These are phyloP conservation scores for Exsudoporus floridanus DNA, from an alignment of 1,284 basidiomycete genomes.

Conservation along the genomic window DNA sequence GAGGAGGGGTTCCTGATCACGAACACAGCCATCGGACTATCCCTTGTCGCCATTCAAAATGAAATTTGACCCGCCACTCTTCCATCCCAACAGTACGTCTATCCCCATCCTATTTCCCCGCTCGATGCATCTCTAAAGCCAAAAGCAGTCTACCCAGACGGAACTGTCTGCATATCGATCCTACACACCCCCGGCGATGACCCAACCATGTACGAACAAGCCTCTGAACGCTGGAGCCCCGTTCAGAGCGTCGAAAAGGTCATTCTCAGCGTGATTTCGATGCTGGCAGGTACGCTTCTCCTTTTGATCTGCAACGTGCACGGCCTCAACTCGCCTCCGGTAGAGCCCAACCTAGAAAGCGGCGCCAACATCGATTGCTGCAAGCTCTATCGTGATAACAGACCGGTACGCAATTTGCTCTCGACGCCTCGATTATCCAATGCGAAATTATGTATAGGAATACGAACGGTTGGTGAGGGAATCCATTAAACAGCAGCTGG, in stretches of 20 bases:
- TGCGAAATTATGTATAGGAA: conserved; percentile 41
- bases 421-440: neutral
- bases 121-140: too few relatives aligned
- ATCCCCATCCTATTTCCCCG: neutral
- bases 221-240: conserved; percentile 97
- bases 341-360: conserved; percentile 98
- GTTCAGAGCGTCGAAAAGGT: conserved; percentile 98
- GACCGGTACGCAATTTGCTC: conserved; percentile 39
- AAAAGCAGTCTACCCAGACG: conserved; percentile 75
- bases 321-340: neutral
- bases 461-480: conserved; percentile 72
- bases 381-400: conserved; percentile 91
- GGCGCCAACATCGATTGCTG: conserved; percentile 98
- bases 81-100: conserved; percentile 90
- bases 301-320: neutral
- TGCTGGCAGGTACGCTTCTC: conserved; percentile 83
- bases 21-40: conserved; percentile 79
- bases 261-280: conserved; percentile 91
- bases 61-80: conserved; percentile 95
- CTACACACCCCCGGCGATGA: conserved; percentile 97
- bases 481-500: conserved; percentile 71
- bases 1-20: neutral
- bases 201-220: conserved; percentile 87
- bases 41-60: conserved; percentile 97
- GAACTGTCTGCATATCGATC: conserved; percentile 98